These are phyloP conservation scores for Candolleomyces efflorescens DNA, from an alignment of 768 basidiomycete species.

Conservation along the genomic window DNA sequence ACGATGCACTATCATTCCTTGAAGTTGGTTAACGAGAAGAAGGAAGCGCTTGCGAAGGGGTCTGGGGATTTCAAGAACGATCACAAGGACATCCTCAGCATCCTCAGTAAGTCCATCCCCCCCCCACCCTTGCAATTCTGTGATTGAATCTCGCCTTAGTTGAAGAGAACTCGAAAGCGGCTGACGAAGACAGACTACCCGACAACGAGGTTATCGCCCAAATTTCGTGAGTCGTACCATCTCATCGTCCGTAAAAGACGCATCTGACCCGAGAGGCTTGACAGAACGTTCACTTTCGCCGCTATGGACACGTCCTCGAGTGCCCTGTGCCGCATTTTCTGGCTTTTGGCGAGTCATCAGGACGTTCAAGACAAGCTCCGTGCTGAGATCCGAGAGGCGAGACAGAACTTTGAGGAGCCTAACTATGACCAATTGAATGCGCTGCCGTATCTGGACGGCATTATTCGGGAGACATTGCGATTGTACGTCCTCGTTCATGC, in stretches of 20 bases:
- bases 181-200: conserved; percentile 24
- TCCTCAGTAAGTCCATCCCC: conserved; percentile 31
- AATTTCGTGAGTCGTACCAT: conserved; percentile 15
- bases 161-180: conserved; percentile 31
- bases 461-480: conserved; percentile 37
- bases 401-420: conserved; percentile 20
- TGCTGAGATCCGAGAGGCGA: conserved; percentile 27
- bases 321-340: conserved; percentile 30
- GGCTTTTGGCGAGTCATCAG: conserved; percentile 26
- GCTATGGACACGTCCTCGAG: conserved; percentile 40
- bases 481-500: conserved; percentile 18
- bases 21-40: conserved; percentile 33
- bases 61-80: conserved; percentile 31
- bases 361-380: conserved; percentile 35
- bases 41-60: conserved; percentile 25
- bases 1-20: conserved; percentile 30
- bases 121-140: neutral
- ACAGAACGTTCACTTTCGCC: conserved; percentile 34
- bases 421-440: conserved; percentile 31
- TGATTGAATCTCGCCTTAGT: conserved; percentile 22
- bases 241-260: neutral
- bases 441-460: conserved; percentile 35
- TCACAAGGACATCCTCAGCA: conserved; percentile 44
- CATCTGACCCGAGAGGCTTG: too few species aligned
- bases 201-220: conserved; percentile 38